Percentiles rank a stretch among this genome's conserved stretches.
Evolutionary conservation across 2,329 filamentous ascomycete genomes (phyloP).

Genomic region (Botryotinia globosa): DNA sequence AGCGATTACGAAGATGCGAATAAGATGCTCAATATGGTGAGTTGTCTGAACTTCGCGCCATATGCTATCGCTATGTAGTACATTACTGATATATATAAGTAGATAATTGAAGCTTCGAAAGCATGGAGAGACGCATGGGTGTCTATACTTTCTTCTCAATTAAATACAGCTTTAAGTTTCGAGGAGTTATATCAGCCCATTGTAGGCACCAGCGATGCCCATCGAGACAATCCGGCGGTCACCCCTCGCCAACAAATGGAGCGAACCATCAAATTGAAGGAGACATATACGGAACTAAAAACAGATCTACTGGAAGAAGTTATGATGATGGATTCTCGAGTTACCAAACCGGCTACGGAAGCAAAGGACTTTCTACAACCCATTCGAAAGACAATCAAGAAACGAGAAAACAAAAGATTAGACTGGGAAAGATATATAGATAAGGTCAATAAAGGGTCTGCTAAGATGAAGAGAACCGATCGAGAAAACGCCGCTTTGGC

Average conservation of each 20-base stretch:
- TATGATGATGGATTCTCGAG: constrained; percentile 63
- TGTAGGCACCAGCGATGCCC: constrained; percentile 59
- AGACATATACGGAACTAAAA: constrained; percentile 68
- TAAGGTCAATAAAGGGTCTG: constrained; percentile 64
- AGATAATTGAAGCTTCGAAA: constrained; percentile 75
- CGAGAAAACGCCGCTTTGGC: constrained; percentile 69
- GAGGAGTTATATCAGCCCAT: constrained; percentile 76
- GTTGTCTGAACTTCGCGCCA: constrained; percentile 27
- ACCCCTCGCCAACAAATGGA: constrained; percentile 63
- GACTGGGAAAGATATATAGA: constrained; percentile 78
- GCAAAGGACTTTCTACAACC: constrained; percentile 67
- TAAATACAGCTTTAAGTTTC: constrained; percentile 64
- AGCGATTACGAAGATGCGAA: constrained; percentile 81
- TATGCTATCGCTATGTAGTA: not conserved
- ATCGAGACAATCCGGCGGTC: constrained; percentile 52
- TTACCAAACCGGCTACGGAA: constrained; percentile 67
- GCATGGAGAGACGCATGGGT: constrained; percentile 79
- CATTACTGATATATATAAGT: constrained; percentile 24
- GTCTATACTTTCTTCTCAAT: constrained; percentile 66
- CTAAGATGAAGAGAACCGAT: constrained; percentile 67
- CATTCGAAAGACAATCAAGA: constrained; percentile 80
- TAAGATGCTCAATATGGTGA: constrained; percentile 67
- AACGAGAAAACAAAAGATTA: constrained; percentile 75
- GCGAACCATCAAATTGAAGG: constrained; percentile 62
- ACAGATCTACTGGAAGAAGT: constrained; percentile 70